Evolutionary conservation across 441 rosid species (phyloP).

Genomic region (Eruca vesicaria): DNA sequence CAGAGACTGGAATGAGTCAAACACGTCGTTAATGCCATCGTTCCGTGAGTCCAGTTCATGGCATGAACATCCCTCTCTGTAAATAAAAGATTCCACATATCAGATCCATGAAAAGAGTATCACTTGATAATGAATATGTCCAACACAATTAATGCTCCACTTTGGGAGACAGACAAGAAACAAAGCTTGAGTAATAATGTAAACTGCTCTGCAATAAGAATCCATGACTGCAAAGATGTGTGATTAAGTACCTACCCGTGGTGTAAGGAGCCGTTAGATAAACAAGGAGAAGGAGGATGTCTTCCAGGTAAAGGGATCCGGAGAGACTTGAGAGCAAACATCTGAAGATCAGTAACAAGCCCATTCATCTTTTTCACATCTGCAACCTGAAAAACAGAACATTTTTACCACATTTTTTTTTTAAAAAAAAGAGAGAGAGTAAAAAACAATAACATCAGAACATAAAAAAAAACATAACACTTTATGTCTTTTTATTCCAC

Average conservation of each 20-base stretch:
- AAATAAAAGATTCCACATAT: constrained; percentile 10
- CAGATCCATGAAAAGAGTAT: background rate
- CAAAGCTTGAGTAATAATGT: background rate
- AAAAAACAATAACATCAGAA: background rate
- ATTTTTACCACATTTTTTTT: too few relatives aligned
- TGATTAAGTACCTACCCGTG: too few relatives aligned
- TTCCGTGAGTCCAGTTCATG: constrained; percentile 29
- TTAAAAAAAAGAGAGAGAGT: too few relatives aligned
- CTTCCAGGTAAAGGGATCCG: constrained; percentile 70
- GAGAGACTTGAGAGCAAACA: constrained; percentile 65
- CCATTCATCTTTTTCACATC: constrained; percentile 70
- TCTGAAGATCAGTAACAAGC: constrained; percentile 65
- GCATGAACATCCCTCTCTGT: constrained; percentile 46
- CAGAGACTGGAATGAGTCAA: constrained; percentile 66
- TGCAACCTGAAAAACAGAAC: constrained; percentile 44
- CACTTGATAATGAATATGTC: background rate
- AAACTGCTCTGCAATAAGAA: too few relatives aligned
- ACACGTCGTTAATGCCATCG: constrained; percentile 30
- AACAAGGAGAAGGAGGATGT: constrained; percentile 67
- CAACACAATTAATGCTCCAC: background rate
- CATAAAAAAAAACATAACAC: constrained; percentile 6
- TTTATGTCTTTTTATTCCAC: constrained; percentile 1
- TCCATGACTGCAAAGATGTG: too few relatives aligned
- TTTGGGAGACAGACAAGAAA: background rate
- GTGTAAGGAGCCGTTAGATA: constrained; percentile 42